Evolutionary conservation across 2,329 filamentous ascomycete species (phyloP).

Genomic region (Colletotrichum spaethianum): DNA sequence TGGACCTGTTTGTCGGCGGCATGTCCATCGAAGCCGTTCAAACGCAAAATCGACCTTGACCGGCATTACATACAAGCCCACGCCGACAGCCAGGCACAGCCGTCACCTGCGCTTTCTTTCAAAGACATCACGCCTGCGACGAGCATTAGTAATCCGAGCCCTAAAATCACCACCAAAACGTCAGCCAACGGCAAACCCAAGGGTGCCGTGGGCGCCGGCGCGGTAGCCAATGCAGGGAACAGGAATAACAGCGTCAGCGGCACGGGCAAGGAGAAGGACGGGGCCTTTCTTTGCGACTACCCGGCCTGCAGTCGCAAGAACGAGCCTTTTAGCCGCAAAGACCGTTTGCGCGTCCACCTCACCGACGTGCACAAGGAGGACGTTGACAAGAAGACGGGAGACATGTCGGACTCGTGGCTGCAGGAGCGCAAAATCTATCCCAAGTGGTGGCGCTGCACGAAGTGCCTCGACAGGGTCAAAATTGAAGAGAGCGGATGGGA

Average conservation of each 20-base stretch:
- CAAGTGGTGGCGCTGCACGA: constrained; percentile 69
- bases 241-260: constrained; percentile 33
- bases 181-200: constrained; percentile 16
- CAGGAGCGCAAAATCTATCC: constrained; percentile 55
- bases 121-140: constrained; percentile 37
- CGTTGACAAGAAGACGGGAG: constrained; percentile 60
- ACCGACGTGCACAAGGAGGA: constrained; percentile 70
- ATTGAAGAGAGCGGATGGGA: constrained; percentile 58
- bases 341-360: constrained; percentile 71
- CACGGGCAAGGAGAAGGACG: constrained; percentile 54
- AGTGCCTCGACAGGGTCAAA: constrained; percentile 63
- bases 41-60: constrained; percentile 67
- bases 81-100: constrained; percentile 43
- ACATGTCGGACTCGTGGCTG: constrained; percentile 55
- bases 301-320: constrained; percentile 59
- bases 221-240: constrained; percentile 5
- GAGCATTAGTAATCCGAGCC: constrained; percentile 34
- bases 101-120: constrained; percentile 35
- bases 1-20: constrained; percentile 54
- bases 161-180: constrained; percentile 36
- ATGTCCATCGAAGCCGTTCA: constrained; percentile 63
- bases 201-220: constrained; percentile 2
- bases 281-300: constrained; percentile 66
- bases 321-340: constrained; percentile 66
- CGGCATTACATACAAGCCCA: constrained; percentile 67